Evolutionary conservation across 495 filamentous ascomycete genomes (phyloP).

Genomic region (Talaromyces trachyspermus): DNA sequence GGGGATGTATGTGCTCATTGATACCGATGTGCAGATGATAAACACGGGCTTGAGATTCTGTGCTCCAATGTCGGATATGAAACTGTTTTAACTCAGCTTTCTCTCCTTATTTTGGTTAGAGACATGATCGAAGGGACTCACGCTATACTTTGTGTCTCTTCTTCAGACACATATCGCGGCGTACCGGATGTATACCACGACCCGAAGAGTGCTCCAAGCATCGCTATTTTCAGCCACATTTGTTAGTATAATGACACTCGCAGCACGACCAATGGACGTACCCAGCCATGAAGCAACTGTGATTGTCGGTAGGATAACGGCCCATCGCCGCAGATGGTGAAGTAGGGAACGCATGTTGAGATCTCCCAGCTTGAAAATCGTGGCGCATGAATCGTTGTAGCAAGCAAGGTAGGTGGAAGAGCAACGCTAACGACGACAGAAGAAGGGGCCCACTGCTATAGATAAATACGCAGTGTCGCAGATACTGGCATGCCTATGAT

Average conservation of each 20-base stretch:
- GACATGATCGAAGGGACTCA: neutral
- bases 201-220: constrained; percentile 5
- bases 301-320: constrained; percentile 3
- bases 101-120: neutral
- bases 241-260: neutral
- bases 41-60: constrained; percentile 7
- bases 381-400: too few species aligned
- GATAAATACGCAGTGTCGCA: too few species aligned
- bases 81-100: neutral
- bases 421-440: too few species aligned
- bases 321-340: neutral
- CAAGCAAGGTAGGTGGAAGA: too few species aligned
- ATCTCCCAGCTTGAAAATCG: too few species aligned
- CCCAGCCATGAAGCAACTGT: constrained; percentile 7
- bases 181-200: constrained; percentile 4
- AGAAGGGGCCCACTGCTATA: too few species aligned
- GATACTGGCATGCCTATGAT: too few species aligned
- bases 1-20: constrained; percentile 5
- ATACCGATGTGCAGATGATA: constrained; percentile 1
- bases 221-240: neutral
- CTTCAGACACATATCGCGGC: constrained; percentile 7
- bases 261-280: neutral
- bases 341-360: neutral
- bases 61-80: constrained; percentile 9
- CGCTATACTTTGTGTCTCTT: constrained; percentile 6